Conservation (phyloP, 192 early-diverging fungal species). For the Dissophora ornata region DNA sequence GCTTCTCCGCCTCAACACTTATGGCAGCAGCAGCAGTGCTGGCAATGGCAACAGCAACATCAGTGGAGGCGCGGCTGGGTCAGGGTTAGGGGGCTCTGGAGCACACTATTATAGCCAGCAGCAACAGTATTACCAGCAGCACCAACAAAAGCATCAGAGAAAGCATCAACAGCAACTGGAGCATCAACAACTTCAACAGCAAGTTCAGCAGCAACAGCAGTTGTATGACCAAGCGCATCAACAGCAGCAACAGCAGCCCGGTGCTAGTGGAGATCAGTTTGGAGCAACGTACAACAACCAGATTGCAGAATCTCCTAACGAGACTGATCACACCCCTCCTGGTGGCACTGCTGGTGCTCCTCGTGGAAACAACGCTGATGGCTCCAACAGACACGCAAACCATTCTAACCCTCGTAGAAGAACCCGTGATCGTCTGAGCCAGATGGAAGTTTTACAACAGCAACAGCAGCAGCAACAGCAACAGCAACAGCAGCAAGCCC, state of each 20-base stretch:
- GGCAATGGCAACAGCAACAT: slow-evolving; percentile 17
- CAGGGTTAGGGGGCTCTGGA: too few species aligned
- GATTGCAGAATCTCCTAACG: slow-evolving; percentile 3
- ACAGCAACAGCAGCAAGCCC: slow-evolving; percentile 5
- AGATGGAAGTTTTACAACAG: slow-evolving; percentile 21
- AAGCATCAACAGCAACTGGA: slow-evolving; percentile 47
- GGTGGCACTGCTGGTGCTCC: too few species aligned
- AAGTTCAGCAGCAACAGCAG: slow-evolving; percentile 51
- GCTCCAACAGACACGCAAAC: too few species aligned
- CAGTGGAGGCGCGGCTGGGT: too few species aligned
- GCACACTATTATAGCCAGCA: slow-evolving; percentile 40
- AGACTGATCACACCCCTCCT: not conserved
- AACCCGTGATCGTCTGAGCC: slow-evolving; percentile 46
- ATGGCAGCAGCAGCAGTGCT: slow-evolving; percentile 21
- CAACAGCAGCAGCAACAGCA: slow-evolving; percentile 10
- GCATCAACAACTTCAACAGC: slow-evolving; percentile 45
- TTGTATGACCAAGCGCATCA: slow-evolving; percentile 32
- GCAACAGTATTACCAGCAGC: slow-evolving; percentile 47
- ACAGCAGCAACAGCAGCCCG: slow-evolving; percentile 26
- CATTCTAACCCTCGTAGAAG: slow-evolving; percentile 11
- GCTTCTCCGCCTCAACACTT: slow-evolving; percentile 29
- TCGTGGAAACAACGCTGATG: too few species aligned
- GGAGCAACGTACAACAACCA: not conserved
- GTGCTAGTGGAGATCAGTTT: slow-evolving; percentile 8
- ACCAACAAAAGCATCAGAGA: slow-evolving; percentile 43